Evolutionary conservation across 108 stramenopile species (phyloP).

Genomic region (Epipyxis sp.): DNA sequence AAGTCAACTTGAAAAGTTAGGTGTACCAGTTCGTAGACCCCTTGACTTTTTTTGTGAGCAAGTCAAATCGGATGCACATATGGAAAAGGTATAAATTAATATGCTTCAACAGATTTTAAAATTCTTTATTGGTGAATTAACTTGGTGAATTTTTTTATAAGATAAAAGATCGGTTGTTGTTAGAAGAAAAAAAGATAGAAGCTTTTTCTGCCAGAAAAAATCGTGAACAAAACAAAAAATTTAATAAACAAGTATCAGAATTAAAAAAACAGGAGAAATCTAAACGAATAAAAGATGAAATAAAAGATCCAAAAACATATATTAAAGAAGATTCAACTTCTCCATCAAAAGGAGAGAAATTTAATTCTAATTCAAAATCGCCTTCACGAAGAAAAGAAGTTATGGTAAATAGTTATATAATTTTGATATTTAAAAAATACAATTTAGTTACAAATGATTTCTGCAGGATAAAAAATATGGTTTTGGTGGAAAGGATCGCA

Average conservation of each 20-base stretch:
- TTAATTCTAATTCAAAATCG: conserved; percentile 77
- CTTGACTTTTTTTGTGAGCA: conserved; percentile 98
- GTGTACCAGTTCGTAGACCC: conserved; percentile 65
- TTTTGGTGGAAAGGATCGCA: conserved; percentile 45
- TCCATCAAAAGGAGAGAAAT: conserved; percentile 66
- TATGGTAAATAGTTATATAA: conserved; percentile 15
- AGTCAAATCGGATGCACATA: conserved; percentile 86
- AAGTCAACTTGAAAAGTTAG: conserved; percentile 36
- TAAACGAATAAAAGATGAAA: conserved; percentile 42
- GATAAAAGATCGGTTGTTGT: conserved; percentile 93
- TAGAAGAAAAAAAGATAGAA: conserved; percentile 95
- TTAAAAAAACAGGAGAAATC: conserved; percentile 82
- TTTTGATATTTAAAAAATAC: no score
- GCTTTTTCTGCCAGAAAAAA: conserved; percentile 84
- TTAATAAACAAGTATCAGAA: conserved; percentile 71
- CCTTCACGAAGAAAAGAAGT: conserved; percentile 60
- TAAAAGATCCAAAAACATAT: background rate
- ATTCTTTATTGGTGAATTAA: background rate
- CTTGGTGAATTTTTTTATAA: conserved; percentile 33
- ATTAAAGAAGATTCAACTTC: background rate
- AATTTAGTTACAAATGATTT: no score
- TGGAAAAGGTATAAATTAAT: conserved; percentile 70
- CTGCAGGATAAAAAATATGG: conserved; percentile 59
- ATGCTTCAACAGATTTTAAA: conserved; percentile 6
- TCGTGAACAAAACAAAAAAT: conserved; percentile 67